Evolutionary conservation across 352 stramenopile species (phyloP).

Genomic region (Phytophthora agathidicida): DNA sequence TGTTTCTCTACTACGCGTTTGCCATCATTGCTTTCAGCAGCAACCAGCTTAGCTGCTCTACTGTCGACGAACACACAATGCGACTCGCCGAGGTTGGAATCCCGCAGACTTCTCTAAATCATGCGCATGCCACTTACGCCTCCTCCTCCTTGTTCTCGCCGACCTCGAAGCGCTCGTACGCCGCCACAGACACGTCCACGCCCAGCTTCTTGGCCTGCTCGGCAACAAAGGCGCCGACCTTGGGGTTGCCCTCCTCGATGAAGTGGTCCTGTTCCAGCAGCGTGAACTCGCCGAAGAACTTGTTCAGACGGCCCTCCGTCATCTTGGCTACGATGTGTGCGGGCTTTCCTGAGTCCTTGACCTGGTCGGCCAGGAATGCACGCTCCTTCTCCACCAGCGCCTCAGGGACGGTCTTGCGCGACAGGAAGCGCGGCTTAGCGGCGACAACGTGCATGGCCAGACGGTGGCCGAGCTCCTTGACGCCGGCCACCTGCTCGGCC

Average conservation of each 20-base stretch:
- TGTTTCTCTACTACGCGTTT: constrained; percentile 22
- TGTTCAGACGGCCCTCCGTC: constrained; percentile 91
- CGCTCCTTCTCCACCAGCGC: constrained; percentile 92
- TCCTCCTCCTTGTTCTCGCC: constrained; percentile 60
- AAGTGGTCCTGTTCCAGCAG: constrained; percentile 94
- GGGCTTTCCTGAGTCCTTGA: constrained; percentile 88
- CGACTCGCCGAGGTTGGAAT: neutral
- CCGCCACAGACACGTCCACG: constrained; percentile 60
- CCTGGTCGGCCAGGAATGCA: constrained; percentile 90
- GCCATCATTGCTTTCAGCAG: constrained; percentile 5
- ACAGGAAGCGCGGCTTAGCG: constrained; percentile 92
- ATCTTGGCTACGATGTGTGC: constrained; percentile 95
- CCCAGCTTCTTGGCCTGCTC: constrained; percentile 68
- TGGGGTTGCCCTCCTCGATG: constrained; percentile 93
- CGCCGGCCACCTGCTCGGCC: constrained; percentile 51
- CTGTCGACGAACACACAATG: constrained; percentile 3
- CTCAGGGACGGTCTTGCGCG: constrained; percentile 83
- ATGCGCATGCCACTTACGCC: constrained; percentile 27
- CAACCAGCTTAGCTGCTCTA: constrained; percentile 11
- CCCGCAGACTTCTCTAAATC: constrained; percentile 16
- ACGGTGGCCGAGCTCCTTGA: constrained; percentile 89
- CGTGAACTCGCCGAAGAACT: constrained; percentile 95
- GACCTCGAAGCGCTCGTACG: constrained; percentile 83
- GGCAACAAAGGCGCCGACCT: constrained; percentile 82
- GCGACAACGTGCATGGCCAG: constrained; percentile 97